Conservation (phyloP, 768 basidiomycete species). For the Mycena olivaceomarginata region DNA sequence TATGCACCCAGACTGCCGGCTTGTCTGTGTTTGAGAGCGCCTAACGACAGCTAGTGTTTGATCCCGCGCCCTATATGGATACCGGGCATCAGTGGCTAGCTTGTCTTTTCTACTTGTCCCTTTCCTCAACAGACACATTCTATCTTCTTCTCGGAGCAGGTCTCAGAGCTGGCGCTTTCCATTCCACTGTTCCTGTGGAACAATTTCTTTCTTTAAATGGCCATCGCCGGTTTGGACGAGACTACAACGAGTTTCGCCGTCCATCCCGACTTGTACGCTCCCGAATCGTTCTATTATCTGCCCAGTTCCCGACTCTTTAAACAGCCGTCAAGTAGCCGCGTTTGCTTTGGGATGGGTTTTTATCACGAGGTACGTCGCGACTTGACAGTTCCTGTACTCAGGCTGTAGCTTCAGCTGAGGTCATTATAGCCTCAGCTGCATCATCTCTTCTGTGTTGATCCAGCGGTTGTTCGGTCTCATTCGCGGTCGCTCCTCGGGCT, state of each 20-base stretch:
- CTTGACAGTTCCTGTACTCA: conserved; percentile 11
- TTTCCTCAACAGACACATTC: neutral
- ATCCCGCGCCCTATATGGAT: neutral
- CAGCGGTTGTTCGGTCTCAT: conserved; percentile 40
- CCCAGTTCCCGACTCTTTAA: neutral
- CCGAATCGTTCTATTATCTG: neutral
- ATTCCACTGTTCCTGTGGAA: conserved; percentile 37
- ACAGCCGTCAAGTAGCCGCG: conserved; percentile 60
- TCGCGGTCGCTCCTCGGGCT: conserved; percentile 26
- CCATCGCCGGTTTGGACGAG: conserved; percentile 43
- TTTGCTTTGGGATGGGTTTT: conserved; percentile 67
- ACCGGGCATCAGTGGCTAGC: neutral
- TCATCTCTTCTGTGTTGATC: conserved; percentile 42
- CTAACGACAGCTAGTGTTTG: neutral
- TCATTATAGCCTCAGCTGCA: conserved; percentile 40
- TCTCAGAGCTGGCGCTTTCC: conserved; percentile 41
- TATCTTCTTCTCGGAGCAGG: conserved; percentile 39
- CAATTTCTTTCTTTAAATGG: conserved; percentile 41
- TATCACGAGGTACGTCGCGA: conserved; percentile 52
- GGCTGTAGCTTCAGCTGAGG: too few relatives aligned
- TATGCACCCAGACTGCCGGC: neutral
- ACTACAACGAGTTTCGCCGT: conserved; percentile 44
- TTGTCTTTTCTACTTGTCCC: neutral
- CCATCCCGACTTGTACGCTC: conserved; percentile 58
- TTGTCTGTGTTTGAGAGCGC: neutral